Percentiles rank a stretch among this genome's conserved stretches.
Conservation (phyloP, 2,329 filamentous ascomycete genomes). For the Trichoderma afroharzianum region DNA sequence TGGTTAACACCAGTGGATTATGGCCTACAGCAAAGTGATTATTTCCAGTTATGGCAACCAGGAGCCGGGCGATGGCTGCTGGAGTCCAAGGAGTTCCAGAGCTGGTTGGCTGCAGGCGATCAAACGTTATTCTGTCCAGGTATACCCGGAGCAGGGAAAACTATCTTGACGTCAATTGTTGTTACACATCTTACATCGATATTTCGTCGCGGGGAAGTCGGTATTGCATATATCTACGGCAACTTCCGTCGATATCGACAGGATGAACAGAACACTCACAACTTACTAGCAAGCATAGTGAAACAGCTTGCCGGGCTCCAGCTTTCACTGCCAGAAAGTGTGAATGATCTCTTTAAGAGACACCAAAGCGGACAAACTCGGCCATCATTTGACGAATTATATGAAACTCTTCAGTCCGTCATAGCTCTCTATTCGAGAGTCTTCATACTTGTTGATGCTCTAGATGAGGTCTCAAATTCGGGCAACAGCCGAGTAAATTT, state of each 20-base stretch:
- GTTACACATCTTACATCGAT: background rate
- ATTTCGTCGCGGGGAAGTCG: background rate
- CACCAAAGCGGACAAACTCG: background rate
- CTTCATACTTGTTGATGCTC: background rate
- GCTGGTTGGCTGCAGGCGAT: accelerated
- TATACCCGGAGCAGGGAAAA: background rate
- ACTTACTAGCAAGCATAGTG: background rate
- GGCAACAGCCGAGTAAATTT: background rate
- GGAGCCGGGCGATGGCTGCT: background rate
- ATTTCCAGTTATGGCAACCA: background rate
- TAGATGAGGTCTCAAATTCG: background rate
- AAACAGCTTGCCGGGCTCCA: background rate
- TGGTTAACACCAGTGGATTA: background rate
- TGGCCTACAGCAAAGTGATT: background rate
- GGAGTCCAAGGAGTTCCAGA: background rate
- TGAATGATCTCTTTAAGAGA: background rate
- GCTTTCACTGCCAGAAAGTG: background rate
- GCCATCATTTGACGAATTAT: background rate
- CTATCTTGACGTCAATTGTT: background rate
- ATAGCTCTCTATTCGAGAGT: background rate
- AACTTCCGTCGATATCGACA: background rate
- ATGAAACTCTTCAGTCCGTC: background rate
- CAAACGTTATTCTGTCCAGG: background rate
- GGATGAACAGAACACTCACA: background rate
- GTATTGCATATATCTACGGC: background rate